phyloP scores from a whole-genome alignment of 768 basidiomycete genomes.

The Amanita inopinata region DNA sequence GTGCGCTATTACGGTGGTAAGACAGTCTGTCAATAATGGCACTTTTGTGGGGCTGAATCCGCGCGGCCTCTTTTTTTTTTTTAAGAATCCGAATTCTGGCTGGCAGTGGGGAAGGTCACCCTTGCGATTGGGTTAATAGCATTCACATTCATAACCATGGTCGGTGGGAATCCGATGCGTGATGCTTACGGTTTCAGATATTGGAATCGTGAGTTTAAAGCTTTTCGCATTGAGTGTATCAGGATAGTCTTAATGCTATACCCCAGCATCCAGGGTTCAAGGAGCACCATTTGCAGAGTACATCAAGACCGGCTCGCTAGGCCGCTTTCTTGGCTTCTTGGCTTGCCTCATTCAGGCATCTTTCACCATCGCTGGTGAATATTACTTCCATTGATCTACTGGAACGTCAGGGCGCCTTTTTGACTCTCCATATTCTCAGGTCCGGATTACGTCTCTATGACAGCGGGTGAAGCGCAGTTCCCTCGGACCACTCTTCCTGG shows the following conservation, averaged over 20 bases:
- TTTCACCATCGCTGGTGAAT: conserved; percentile 47
- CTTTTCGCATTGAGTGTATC: neutral
- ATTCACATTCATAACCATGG: conserved; percentile 53
- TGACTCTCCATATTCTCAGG: conserved; percentile 18
- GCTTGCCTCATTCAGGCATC: conserved; percentile 53
- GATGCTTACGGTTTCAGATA: conserved; percentile 47
- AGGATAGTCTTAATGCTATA: neutral
- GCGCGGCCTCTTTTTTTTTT: neutral
- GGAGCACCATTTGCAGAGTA: conserved; percentile 52
- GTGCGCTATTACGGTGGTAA: conserved; percentile 41
- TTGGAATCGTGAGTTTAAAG: conserved; percentile 34
- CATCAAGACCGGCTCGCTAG: conserved; percentile 40
- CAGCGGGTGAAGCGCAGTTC: conserved; percentile 63
- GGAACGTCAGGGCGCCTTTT: neutral
- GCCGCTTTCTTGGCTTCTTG: conserved; percentile 55
- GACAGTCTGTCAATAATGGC: neutral
- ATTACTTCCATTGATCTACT: neutral
- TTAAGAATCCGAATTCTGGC: conserved; percentile 45
- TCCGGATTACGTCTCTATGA: conserved; percentile 43
- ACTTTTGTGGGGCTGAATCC: neutral
- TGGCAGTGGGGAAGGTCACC: conserved; percentile 40
- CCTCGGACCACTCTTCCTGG: conserved; percentile 63
- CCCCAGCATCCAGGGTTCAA: conserved; percentile 30
- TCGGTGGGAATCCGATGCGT: conserved; percentile 46
- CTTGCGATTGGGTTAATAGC: conserved; percentile 37